Base-by-base conservation (phyloP, 805 yeast genomes). In the Komagataella phaffii region DNA sequence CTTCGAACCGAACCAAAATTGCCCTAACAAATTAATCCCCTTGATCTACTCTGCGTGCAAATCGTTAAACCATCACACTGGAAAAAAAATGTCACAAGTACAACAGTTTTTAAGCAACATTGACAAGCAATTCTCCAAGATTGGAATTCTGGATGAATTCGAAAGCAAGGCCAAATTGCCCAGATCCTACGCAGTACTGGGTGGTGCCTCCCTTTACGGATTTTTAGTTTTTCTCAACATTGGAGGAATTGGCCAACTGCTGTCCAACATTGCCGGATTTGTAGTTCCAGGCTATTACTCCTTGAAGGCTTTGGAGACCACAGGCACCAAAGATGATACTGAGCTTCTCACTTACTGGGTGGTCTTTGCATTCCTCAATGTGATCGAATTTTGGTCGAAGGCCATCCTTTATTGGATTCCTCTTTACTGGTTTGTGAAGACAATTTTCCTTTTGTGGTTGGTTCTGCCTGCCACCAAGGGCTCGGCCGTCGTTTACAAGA, bases 271-370 rank as follows among this genome's bases (percentile, higher is more conserved):
- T 60, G 95, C 95, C 17, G 96, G 97, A 1, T 87, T 93, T 59
- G 88, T 79, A 45, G 66, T 89, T 55, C 99, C 99, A 48, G 91
- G 93, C 51, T 91, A 90, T 73, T 81, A 76, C 64, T 91, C 98
- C 7, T 73, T 93, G 55, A 65, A 79, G 56, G 98, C 99, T 19
- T 74, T 93, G 58, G 85, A 81, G 67, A 85, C 96, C 19, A 63
- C 77, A 17, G 69, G 81, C 46, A 69, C 71, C 46, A 97, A 91
- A 66, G 96, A 88, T 64, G 99, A 93, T 69, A 81, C 93, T 48
- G 83, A 85, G 66, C 79, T 87, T 65, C 78, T 93, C 63, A 87
- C 97, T 12, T 93, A 93, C 75, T 93, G 99, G 99, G 96, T 93
- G 53, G 96, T 93, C n/a, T 93, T 87, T 65, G 96, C 96, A 14